phyloP scores from a whole-genome alignment of 495 filamentous ascomycete genomes.

The Trichoderma virens region DNA sequence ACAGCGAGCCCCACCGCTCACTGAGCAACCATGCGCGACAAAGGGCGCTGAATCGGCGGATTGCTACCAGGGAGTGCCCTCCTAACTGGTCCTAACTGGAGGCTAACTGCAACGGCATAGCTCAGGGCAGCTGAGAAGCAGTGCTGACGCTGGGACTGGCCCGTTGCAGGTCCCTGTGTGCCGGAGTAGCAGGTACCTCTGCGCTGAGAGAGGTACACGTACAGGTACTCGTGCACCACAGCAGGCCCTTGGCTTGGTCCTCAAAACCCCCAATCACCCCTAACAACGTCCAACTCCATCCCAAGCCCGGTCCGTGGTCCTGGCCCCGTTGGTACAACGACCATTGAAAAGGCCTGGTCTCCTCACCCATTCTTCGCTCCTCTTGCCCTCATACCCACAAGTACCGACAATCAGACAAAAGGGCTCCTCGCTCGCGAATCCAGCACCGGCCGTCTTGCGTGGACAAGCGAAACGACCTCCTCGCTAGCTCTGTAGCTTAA shows the following conservation, averaged over 20 bases:
- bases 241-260: neutral
- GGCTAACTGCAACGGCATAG: neutral
- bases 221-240: neutral
- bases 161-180: neutral
- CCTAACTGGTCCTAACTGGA: neutral
- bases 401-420: neutral
- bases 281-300: constrained; percentile 9
- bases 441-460: neutral
- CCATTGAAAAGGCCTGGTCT: constrained; percentile 9
- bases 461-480: neutral
- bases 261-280: constrained; percentile 7
- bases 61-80: neutral
- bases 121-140: neutral
- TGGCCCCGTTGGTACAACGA: constrained; percentile 6
- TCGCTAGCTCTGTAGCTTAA: neutral
- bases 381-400: neutral
- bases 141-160: neutral
- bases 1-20: constrained; percentile 2
- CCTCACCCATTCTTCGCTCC: constrained; percentile 7
- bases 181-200: neutral
- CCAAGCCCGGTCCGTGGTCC: constrained; percentile 2
- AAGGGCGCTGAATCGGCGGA: neutral
- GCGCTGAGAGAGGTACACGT: neutral
- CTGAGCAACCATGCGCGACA: constrained; percentile 1
- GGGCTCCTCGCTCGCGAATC: neutral